These are phyloP conservation scores for Cucumis hystrix DNA, from an alignment of 306 rosid species.

Conservation along the genomic window DNA sequence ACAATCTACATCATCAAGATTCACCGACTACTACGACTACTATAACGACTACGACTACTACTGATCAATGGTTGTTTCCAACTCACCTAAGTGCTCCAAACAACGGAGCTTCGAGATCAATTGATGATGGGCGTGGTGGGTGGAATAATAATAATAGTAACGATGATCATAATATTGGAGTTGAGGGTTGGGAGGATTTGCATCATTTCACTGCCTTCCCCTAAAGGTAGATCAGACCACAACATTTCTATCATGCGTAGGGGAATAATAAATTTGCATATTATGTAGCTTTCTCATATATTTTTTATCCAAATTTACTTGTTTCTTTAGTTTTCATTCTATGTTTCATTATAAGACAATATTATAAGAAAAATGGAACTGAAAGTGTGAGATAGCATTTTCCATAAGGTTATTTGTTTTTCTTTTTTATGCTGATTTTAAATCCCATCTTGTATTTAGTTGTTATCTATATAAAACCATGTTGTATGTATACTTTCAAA, in stretches of 20 bases:
- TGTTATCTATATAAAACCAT: background rate
- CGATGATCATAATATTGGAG: background rate
- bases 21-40: background rate
- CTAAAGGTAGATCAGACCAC: background rate
- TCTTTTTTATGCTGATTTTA: background rate
- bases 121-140: background rate
- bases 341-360: background rate
- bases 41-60: too few species aligned
- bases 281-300: background rate
- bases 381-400: background rate
- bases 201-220: background rate
- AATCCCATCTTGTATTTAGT: background rate
- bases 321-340: background rate
- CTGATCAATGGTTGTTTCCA: background rate
- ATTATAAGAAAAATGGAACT: background rate
- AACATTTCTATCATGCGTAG: background rate
- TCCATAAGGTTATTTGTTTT: background rate
- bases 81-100: background rate
- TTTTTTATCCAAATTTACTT: background rate
- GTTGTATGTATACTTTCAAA: background rate
- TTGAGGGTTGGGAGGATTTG: conserved; percentile 3
- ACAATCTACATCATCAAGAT: conserved; percentile 19
- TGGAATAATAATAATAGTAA: background rate
- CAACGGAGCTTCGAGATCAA: background rate
- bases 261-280: background rate